Base-by-base conservation (phyloP, 2,329 filamentous ascomycete genomes). In the Incumbomyces delicatus region DNA sequence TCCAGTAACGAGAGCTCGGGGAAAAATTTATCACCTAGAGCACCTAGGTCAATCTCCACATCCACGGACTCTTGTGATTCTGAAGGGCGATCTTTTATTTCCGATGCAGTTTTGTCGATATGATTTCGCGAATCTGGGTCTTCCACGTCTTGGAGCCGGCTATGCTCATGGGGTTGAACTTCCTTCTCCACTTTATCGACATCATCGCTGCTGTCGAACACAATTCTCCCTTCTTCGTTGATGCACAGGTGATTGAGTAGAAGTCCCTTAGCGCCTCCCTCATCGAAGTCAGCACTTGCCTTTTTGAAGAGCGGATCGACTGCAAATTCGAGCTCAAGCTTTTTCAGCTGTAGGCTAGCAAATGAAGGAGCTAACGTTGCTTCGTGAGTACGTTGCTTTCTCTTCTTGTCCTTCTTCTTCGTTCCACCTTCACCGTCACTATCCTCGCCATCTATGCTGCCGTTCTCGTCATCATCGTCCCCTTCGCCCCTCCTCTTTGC, bases 261-360 rank as follows among this genome's bases (percentile, higher is more conserved):
- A 35, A 98, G 73, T 16, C 92, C 92, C 66, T 96, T 98, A 47
- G 92, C 92, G 47, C 92, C 92, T 16, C 92, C 92, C 68, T 98
- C 92, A 61, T 98, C 92, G 55, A 98, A 98, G 68, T 98, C 92
- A 36, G 92, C 92, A 5, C 90, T 94, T 1, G 90, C 90, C 62
- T 98, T 98, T 62, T 98, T 98, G 76, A 98, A 98, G n/a, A 98
- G 69, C 2, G 92, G 92, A 61, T 98, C 92, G 4, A 98, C 90
- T 0, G 89, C 82, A 55, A 98, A 95, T 60, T 98, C 92, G 37
- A 96, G 76, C 58, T 98, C 92, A 60, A 98, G 89, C 66, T 96
- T 98, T 68, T 98, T 98, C 57, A 96, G 74, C 62, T 95, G 87
- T 46, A 98, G 64, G 14, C 89, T 82, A 35, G 83, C 79, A 64